Evolutionary conservation across 352 stramenopile species (phyloP).

Genomic region (Globisporangium polare): DNA sequence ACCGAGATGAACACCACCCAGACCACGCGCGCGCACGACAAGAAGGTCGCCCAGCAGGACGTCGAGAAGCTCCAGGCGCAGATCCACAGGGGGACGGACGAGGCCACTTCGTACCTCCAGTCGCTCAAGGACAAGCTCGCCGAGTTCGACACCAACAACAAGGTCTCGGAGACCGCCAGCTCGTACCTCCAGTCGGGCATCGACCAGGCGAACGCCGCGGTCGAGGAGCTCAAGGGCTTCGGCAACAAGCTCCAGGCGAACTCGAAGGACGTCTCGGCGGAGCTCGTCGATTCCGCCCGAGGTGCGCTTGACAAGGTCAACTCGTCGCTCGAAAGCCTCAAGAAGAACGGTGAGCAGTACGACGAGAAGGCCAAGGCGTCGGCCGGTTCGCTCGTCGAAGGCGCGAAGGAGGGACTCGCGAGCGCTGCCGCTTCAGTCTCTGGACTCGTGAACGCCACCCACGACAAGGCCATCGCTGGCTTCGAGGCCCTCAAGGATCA

Average conservation of each 20-base stretch:
- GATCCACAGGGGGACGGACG: slow-evolving; percentile 24
- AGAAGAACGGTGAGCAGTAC: slow-evolving; percentile 14
- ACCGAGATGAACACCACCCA: neutral
- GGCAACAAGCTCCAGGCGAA: slow-evolving; percentile 12
- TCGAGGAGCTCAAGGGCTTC: slow-evolving; percentile 26
- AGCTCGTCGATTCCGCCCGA: slow-evolving; percentile 8
- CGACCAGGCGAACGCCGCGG: slow-evolving; percentile 28
- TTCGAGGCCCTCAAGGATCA: slow-evolving; percentile 37
- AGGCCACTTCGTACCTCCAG: slow-evolving; percentile 28
- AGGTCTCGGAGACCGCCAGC: slow-evolving; percentile 28
- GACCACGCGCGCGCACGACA: neutral
- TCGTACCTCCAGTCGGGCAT: slow-evolving; percentile 34
- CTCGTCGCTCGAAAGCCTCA: slow-evolving; percentile 10
- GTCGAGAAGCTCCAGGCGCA: slow-evolving; percentile 33
- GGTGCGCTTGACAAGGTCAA: slow-evolving; percentile 14
- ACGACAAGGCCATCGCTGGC: slow-evolving; percentile 31
- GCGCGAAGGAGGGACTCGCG: slow-evolving; percentile 25
- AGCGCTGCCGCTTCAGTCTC: slow-evolving; percentile 14
- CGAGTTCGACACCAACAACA: slow-evolving; percentile 40
- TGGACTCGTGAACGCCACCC: slow-evolving; percentile 21
- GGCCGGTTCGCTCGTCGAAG: slow-evolving; percentile 13
- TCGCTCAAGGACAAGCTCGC: slow-evolving; percentile 36
- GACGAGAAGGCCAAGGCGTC: slow-evolving; percentile 18
- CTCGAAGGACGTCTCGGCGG: slow-evolving; percentile 6
- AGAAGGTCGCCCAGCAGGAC: slow-evolving; percentile 24